Evolutionary conservation across 2,329 filamentous ascomycete genomes (phyloP).

Genomic region (Fusarium sp.): DNA sequence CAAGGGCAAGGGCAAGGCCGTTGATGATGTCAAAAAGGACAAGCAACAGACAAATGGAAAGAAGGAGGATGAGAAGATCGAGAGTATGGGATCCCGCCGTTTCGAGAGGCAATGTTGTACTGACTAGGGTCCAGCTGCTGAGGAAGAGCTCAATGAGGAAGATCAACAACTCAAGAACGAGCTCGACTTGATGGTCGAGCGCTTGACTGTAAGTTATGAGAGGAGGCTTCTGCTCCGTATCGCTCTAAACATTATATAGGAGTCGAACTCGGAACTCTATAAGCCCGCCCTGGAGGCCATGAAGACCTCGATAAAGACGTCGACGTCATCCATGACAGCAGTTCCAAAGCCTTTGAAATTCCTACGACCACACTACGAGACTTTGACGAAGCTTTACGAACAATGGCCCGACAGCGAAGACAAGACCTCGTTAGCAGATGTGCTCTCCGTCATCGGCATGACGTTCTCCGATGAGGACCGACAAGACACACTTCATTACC

Average conservation of each 20-base stretch:
- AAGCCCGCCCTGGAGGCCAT: conserved; percentile 93
- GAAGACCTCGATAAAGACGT: conserved; percentile 99
- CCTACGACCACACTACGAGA: conserved; percentile 94
- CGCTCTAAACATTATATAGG: conserved; percentile 63
- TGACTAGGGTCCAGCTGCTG: conserved; percentile 52
- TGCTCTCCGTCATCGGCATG: conserved; percentile 97
- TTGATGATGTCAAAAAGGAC: conserved; percentile 76
- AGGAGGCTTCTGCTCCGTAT: background rate
- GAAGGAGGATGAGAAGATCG: conserved; percentile 77
- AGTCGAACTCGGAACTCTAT: conserved; percentile 88
- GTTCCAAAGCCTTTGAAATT: conserved; percentile 99
- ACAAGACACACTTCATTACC: conserved; percentile 95
- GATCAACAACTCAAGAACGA: conserved; percentile 98
- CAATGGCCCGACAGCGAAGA: conserved; percentile 86
- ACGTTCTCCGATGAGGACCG: conserved; percentile 97
- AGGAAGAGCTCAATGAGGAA: conserved; percentile 96
- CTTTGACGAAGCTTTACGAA: conserved; percentile 87
- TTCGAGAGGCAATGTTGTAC: conserved; percentile 32
- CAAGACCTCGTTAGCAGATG: conserved; percentile 92
- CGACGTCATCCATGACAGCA: conserved; percentile 98
- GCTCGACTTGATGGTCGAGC: conserved; percentile 97
- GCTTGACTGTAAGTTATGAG: conserved; percentile 76
- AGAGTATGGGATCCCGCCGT: conserved; percentile 54
- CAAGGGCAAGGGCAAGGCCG: conserved; percentile 96
- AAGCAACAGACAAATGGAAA: conserved; percentile 78